Percentiles rank a stretch among this genome's conserved stretches.
Conservation (phyloP, 2,329 filamentous ascomycete genomes). For the Tolypocladium amazonense region DNA sequence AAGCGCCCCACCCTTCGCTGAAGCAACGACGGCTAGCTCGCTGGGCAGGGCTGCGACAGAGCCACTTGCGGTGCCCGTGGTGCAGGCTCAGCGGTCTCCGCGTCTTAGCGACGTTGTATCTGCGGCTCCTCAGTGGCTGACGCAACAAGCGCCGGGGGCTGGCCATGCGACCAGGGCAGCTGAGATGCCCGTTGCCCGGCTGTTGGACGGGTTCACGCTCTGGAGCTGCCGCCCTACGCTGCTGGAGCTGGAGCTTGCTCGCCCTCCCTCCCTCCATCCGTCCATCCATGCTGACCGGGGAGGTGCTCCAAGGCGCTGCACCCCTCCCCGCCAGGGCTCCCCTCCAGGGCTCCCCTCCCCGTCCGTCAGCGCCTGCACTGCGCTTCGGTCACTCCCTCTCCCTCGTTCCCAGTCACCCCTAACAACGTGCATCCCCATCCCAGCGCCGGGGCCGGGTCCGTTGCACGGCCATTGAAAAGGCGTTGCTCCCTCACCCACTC, state of each 20-base stretch:
- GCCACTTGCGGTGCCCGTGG: background rate
- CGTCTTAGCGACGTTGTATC: background rate
- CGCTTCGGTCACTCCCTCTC: background rate
- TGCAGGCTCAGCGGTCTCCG: background rate
- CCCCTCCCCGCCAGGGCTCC: background rate
- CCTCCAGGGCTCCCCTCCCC: background rate
- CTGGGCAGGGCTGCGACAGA: background rate
- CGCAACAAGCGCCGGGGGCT: background rate
- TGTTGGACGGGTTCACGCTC: background rate
- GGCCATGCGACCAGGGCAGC: background rate
- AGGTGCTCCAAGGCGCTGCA: background rate
- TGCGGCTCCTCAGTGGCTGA: background rate
- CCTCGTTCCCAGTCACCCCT: constrained; percentile 13
- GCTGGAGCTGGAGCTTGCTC: background rate
- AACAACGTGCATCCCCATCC: constrained; percentile 20
- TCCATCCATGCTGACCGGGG: background rate
- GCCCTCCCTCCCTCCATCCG: too few species aligned
- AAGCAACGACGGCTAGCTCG: constrained; percentile 2
- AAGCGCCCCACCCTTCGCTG: constrained; percentile 3
- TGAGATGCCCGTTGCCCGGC: background rate
- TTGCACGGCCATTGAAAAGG: constrained; percentile 28
- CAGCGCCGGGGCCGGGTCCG: constrained; percentile 12
- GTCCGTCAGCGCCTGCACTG: background rate
- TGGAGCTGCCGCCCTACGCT: background rate
- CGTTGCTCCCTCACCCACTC: constrained; percentile 23